These are phyloP conservation scores for Castanea sativa DNA, from an alignment of 306 rosid genomes.

Conservation along the genomic window DNA sequence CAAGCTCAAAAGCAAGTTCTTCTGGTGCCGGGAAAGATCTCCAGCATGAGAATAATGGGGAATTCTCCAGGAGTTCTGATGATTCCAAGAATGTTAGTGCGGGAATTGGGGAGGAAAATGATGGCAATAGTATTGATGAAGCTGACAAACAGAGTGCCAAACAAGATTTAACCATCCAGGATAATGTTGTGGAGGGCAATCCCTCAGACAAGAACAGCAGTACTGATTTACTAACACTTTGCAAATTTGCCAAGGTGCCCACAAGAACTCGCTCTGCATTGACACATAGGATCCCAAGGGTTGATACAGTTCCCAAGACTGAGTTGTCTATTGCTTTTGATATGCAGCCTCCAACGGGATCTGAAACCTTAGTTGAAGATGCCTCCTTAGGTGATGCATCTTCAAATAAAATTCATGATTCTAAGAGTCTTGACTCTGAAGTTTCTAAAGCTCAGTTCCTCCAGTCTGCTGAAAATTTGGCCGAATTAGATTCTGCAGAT, in stretches of 20 bases:
- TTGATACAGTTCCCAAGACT: constrained; percentile 27
- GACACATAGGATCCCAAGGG: constrained; percentile 47
- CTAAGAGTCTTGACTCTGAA: constrained; percentile 43
- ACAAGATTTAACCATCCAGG: constrained; percentile 39
- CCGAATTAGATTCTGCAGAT: constrained; percentile 40
- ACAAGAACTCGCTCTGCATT: constrained; percentile 72
- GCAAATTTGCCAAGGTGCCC: constrained; percentile 78
- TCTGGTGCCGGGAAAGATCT: constrained; percentile 38
- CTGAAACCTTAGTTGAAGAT: constrained; percentile 34
- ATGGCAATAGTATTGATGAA: constrained; percentile 30
- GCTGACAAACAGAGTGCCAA: constrained; percentile 41
- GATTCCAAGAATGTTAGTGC: constrained; percentile 30
- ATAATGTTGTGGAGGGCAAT: constrained; percentile 37
- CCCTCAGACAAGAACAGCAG: constrained; percentile 31
- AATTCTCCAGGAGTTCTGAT: constrained; percentile 28
- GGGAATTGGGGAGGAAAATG: constrained; percentile 43
- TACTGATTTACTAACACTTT: constrained; percentile 56
- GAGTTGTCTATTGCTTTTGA: constrained; percentile 32
- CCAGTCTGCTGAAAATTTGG: constrained; percentile 32
- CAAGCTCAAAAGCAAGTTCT: constrained; percentile 36
- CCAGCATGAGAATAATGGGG: constrained; percentile 27
- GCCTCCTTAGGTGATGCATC: constrained; percentile 37
- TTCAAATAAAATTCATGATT: constrained; percentile 35
- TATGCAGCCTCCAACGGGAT: constrained; percentile 24
- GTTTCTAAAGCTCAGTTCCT: constrained; percentile 32